Conservation (phyloP, 2,329 filamentous ascomycete species). For the Fusarium phyllophilum region DNA sequence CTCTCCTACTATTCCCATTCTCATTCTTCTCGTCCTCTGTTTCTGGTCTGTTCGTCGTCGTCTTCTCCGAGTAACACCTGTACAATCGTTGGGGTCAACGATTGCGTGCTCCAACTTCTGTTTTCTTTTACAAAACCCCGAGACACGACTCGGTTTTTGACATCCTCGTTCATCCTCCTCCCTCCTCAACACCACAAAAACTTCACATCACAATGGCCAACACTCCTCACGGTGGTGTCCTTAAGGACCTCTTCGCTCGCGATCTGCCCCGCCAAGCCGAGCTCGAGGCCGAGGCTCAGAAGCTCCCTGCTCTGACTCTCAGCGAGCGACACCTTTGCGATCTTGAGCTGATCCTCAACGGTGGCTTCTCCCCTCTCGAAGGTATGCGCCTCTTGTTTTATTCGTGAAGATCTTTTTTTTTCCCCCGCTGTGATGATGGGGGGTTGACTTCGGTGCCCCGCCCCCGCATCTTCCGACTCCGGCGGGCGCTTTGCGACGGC, state of each 20-base stretch:
- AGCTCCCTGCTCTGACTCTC: slow-evolving; percentile 82
- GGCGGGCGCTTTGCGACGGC: slow-evolving; percentile 13
- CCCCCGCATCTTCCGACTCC: slow-evolving; percentile 39
- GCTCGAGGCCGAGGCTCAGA: slow-evolving; percentile 86
- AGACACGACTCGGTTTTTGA: slow-evolving; percentile 17
- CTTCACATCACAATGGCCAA: slow-evolving; percentile 66
- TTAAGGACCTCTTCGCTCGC: slow-evolving; percentile 97
- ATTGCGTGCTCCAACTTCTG: slow-evolving; percentile 47
- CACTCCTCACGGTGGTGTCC: slow-evolving; percentile 86
- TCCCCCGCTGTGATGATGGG: slow-evolving; percentile 27
- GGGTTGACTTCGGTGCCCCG: slow-evolving; percentile 30
- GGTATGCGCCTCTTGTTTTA: slow-evolving; percentile 65
- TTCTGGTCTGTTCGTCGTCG: slow-evolving; percentile 17
- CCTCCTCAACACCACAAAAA: slow-evolving; percentile 5
- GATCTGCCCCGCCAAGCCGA: slow-evolving; percentile 85
- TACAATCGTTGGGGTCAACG: slow-evolving; percentile 42
- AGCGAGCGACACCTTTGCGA: slow-evolving; percentile 97
- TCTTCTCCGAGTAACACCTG: slow-evolving; percentile 21
- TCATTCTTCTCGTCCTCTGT: slow-evolving; percentile 16
- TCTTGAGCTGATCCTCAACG: slow-evolving; percentile 95
- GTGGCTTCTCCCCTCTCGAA: slow-evolving; percentile 97
- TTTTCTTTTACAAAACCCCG: slow-evolving; percentile 24
- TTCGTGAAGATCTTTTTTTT: background rate
- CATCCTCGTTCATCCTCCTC: slow-evolving; percentile 4
- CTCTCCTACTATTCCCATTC: slow-evolving; percentile 9